Evolutionary conservation across 805 yeast species (phyloP), one percentile per base, ranked within the genome.

Genomic region (Candida palmyrensis): DNA sequence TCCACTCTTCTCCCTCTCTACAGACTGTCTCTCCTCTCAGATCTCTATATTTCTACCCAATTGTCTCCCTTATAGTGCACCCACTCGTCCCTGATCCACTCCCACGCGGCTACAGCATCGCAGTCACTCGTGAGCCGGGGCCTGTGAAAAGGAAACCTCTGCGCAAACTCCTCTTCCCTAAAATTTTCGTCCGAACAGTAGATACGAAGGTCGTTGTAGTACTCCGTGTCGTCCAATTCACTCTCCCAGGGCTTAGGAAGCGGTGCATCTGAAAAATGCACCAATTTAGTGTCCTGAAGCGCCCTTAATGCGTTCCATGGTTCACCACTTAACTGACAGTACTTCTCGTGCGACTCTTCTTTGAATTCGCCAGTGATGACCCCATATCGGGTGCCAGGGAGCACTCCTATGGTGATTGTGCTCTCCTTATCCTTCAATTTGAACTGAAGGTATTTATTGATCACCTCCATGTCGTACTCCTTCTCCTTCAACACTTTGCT

Each of bases 261-360:
- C 5, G 87, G 87, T 22, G 69, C 66, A 47, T 81, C 88, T 3
- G 82, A 73, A 50, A 74, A 81, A 49, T 81, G 88, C 18, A 78
- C 49, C 34, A 75, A 59, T 44, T 68, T 71, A 4, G 69, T 51
- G 8, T 58, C 49, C 5, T 46, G 39, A 6, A 56, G 38, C 10
- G 53, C 44, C 15, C 45, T 24, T 5, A 28, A 19, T 3, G 68
- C 46, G 18, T 55, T 40, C 75, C 76, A 68, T 29, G 49, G 55
- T 38, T 68, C 68, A 30, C 57, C 59, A 1, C 79, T 69, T 38
- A 69, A 72, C 0, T 66, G 59, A 3, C 63, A 38, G 40, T 63
- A 72, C 19, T 62, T 44, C 10, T 51, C 43, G 44, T 77, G 81
- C 27, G 47, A 43, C 6, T 32, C 21, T 36, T 48, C 44, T 45